These are phyloP conservation scores for Colletotrichum musicola DNA, from an alignment of 2,329 filamentous ascomycete species.

Conservation along the genomic window DNA sequence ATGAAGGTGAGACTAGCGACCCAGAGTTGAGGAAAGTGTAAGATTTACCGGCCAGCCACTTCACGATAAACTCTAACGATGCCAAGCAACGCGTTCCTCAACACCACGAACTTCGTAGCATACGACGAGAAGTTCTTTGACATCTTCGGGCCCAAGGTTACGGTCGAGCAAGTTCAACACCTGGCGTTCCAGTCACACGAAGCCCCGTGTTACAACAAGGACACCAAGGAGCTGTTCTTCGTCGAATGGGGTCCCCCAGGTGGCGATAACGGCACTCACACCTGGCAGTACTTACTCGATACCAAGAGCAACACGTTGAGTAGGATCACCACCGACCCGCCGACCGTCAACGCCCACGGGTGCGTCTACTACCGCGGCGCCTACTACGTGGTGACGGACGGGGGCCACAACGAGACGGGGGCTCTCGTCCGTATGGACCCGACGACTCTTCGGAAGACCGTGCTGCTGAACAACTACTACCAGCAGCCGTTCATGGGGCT, in stretches of 20 bases:
- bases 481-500: constrained; percentile 12
- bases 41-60: neutral
- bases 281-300: constrained; percentile 21
- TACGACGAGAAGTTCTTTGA: constrained; percentile 11
- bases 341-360: neutral
- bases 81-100: neutral
- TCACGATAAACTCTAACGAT: neutral
- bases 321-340: constrained; percentile 4
- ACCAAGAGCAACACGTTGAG: constrained; percentile 11
- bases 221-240: constrained; percentile 16
- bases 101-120: constrained; percentile 6
- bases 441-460: neutral
- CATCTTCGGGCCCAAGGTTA: constrained; percentile 1
- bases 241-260: constrained; percentile 20
- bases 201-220: constrained; percentile 13
- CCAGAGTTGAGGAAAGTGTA: constrained; percentile 3
- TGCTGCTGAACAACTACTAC: constrained; percentile 18
- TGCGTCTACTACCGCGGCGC: constrained; percentile 14
- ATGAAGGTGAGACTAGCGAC: neutral
- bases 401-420: neutral
- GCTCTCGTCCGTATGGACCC: neutral
- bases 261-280: constrained; percentile 11
- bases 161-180: neutral
- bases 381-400: constrained; percentile 13
- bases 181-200: constrained; percentile 7